Evolutionary conservation across 441 rosid genomes (phyloP).

Genomic region (Pelargonium citronellum): DNA sequence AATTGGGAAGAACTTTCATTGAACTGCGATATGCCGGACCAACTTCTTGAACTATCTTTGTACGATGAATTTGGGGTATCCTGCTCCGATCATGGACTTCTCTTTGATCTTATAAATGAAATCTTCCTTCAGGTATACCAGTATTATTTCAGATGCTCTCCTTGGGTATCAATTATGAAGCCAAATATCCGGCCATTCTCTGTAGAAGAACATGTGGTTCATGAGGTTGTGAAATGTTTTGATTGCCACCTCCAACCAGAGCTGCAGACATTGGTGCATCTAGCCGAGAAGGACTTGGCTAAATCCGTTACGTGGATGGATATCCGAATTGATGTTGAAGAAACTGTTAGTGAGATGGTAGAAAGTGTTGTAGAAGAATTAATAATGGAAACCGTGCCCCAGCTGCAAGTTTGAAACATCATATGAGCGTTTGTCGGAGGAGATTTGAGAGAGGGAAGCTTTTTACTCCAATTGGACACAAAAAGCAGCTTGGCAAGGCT

Average conservation of each 20-base stretch:
- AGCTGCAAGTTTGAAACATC: conserved; percentile 22
- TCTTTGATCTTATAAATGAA: conserved; percentile 52
- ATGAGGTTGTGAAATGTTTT: conserved; percentile 45
- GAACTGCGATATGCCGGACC: conserved; percentile 37
- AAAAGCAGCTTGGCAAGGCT: not conserved
- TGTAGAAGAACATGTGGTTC: conserved; percentile 26
- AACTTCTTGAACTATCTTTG: conserved; percentile 36
- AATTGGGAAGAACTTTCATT: conserved; percentile 51
- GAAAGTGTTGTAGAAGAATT: conserved; percentile 47
- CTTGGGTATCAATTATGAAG: conserved; percentile 34
- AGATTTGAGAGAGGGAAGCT: too few relatives aligned
- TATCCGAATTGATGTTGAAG: conserved; percentile 41
- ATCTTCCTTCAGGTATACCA: conserved; percentile 40
- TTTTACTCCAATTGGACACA: not conserved
- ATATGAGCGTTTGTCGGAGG: not conserved
- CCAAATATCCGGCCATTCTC: conserved; percentile 20
- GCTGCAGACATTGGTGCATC: conserved; percentile 37
- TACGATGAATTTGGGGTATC: conserved; percentile 25
- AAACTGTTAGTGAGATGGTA: conserved; percentile 35
- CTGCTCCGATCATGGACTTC: conserved; percentile 29
- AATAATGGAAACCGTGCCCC: conserved; percentile 31
- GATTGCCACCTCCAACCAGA: conserved; percentile 41
- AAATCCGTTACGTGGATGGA: conserved; percentile 52
- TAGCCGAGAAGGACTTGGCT: conserved; percentile 41
- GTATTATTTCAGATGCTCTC: conserved; percentile 34